Conservation (phyloP, 176 grass and related monocot genomes). For the Aegilops longissima region DNA sequence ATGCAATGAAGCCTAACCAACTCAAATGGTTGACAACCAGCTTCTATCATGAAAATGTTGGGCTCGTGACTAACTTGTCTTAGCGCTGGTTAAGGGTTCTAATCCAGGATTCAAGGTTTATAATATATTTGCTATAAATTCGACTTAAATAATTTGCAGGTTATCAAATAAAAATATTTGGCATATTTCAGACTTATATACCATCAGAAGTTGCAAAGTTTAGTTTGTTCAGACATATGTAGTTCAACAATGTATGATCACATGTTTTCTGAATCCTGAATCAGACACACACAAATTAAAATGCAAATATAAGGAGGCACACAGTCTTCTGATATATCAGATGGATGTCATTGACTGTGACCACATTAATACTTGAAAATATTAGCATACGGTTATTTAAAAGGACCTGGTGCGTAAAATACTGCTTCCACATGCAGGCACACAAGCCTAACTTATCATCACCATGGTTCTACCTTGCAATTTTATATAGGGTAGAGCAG, state of each 20-base stretch:
- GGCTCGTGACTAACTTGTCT: neutral
- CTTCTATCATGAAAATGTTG: neutral
- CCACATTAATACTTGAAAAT: neutral
- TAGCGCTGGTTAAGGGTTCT: neutral
- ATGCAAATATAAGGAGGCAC: neutral
- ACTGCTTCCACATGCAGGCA: neutral
- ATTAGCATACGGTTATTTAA: neutral
- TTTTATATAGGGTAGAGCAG: neutral
- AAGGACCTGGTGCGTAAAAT: neutral
- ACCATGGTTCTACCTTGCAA: neutral
- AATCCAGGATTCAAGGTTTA: conserved; percentile 2
- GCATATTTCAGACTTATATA: neutral
- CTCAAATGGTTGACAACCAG: neutral
- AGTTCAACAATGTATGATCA: neutral
- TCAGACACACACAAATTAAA: neutral
- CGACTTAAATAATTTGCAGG: neutral
- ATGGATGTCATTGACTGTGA: neutral
- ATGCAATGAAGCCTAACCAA: neutral
- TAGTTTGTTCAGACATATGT: neutral
- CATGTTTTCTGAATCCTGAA: neutral
- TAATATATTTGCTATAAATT: neutral
- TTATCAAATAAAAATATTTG: neutral
- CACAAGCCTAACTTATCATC: neutral
- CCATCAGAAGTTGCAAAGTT: neutral
- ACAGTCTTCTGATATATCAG: neutral